phyloP scores from a whole-genome alignment of 805 yeast species.

The Myxozyma vanderwaltii region DNA sequence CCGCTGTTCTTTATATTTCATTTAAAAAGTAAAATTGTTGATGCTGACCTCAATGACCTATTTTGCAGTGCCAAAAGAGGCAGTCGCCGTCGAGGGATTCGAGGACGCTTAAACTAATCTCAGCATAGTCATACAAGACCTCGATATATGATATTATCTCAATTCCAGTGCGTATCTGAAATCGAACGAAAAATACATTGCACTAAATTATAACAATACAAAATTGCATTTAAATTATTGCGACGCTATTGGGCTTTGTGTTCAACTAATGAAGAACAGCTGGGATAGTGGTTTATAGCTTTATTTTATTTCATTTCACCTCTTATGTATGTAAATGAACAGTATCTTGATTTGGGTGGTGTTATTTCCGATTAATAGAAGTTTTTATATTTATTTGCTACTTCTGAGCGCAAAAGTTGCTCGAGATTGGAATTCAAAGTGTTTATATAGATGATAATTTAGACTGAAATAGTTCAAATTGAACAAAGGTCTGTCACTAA shows the following conservation, averaged over 20 bases:
- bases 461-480: no score
- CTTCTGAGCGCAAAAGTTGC: no score
- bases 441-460: no score
- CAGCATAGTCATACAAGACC: background rate
- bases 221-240: background rate
- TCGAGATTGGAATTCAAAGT: no score
- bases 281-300: background rate
- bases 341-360: no score
- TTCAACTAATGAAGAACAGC: background rate
- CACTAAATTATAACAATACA: background rate
- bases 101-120: conserved; percentile 7
- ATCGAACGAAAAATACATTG: no score
- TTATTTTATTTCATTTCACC: background rate
- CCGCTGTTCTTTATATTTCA: background rate
- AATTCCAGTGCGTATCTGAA: no score
- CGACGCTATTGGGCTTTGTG: background rate
- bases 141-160: background rate
- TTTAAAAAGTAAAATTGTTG: background rate
- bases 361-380: no score
- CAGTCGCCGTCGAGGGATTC: conserved; percentile 8
- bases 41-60: background rate
- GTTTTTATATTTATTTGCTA: no score
- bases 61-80: conserved; percentile 3
- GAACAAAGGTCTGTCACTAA: no score
- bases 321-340: no score